Conservation (phyloP, 2,329 filamentous ascomycete genomes). For the Sarocladium oryzae region DNA sequence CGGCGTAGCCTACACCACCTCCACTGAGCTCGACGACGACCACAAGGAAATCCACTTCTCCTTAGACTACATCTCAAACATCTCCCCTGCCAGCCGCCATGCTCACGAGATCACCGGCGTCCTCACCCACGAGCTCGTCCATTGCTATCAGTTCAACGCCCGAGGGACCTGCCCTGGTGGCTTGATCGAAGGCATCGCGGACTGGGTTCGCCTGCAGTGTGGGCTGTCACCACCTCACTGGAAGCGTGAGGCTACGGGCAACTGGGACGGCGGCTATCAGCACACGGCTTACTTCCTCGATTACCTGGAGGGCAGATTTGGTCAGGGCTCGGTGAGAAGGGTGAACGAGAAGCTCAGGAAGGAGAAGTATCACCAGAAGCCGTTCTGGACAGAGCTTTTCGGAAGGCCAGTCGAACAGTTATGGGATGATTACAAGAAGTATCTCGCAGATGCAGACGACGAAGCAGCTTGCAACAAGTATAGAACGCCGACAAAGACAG, state of each 20-base stretch:
- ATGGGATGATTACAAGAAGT: constrained; percentile 64
- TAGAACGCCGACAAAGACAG: not conserved
- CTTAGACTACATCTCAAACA: constrained; percentile 60
- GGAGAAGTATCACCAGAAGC: constrained; percentile 56
- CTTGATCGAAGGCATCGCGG: constrained; percentile 83
- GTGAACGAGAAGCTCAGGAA: constrained; percentile 62
- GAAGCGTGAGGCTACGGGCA: constrained; percentile 51
- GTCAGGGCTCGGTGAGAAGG: constrained; percentile 50
- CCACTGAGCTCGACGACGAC: constrained; percentile 69
- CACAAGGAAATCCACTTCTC: constrained; percentile 94
- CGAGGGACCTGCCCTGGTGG: constrained; percentile 60
- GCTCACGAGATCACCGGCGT: constrained; percentile 70
- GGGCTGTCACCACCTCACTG: constrained; percentile 76
- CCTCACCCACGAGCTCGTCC: constrained; percentile 85
- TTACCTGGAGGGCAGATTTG: constrained; percentile 67
- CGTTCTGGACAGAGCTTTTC: constrained; percentile 63
- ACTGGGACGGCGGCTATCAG: constrained; percentile 90
- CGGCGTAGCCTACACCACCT: constrained; percentile 86
- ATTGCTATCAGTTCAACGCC: constrained; percentile 83
- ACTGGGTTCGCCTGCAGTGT: constrained; percentile 79
- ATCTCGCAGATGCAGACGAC: constrained; percentile 14
- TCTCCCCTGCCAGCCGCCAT: constrained; percentile 35
- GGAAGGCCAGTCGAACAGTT: constrained; percentile 60
- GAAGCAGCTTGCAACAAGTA: not conserved
- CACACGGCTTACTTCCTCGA: constrained; percentile 87